Evolutionary conservation across 345 rosid genomes (phyloP).

Genomic region (Angophora floribunda): DNA sequence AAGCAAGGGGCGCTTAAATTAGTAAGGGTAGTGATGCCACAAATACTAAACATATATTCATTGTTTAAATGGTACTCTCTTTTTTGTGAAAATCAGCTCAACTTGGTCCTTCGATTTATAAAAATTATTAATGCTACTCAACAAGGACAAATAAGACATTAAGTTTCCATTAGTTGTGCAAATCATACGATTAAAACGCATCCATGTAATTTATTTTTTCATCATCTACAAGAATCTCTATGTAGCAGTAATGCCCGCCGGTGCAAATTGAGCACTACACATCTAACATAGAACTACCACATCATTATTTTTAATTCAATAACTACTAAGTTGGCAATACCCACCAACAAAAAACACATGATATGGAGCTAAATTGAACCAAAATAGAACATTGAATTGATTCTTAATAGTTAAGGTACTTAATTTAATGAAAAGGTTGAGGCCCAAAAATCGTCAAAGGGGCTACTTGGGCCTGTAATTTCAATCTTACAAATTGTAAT

Average conservation of each 20-base stretch:
- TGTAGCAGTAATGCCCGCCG: neutral
- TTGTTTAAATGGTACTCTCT: neutral
- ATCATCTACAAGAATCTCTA: neutral
- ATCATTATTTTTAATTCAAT: neutral
- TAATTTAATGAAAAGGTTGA: neutral
- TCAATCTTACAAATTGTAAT: neutral
- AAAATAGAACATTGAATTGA: neutral
- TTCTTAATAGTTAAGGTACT: neutral
- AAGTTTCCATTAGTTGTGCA: neutral
- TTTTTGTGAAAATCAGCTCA: fast-evolving
- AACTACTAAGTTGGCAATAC: neutral
- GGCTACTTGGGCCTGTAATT: neutral
- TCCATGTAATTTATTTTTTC: neutral
- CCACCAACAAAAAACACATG: neutral
- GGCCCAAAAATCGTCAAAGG: neutral
- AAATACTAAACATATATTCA: no score
- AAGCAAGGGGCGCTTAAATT: neutral
- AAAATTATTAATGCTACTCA: neutral
- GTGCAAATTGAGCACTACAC: neutral
- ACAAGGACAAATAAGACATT: neutral
- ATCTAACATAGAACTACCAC: neutral
- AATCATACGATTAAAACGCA: neutral
- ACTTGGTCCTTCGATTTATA: neutral
- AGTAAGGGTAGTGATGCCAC: neutral
- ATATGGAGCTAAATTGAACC: neutral